Evolutionary conservation across 2,329 filamentous ascomycete species (phyloP).

Genomic region (Knufia fluminis): DNA sequence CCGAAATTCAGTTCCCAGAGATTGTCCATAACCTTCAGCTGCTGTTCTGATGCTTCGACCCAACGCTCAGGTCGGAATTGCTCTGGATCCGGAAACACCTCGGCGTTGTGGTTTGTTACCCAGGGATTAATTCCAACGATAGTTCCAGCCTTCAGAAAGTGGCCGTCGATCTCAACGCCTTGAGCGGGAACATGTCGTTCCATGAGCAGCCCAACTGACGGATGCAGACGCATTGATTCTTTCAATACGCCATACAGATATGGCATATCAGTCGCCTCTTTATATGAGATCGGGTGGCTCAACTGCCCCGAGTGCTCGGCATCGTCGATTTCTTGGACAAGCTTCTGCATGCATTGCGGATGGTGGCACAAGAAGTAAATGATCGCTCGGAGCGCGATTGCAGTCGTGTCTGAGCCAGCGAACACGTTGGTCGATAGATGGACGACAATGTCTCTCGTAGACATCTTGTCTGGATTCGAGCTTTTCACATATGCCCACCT

Average conservation of each 20-base stretch:
- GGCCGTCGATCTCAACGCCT: constrained; percentile 13
- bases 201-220: constrained; percentile 22
- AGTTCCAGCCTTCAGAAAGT: constrained; percentile 16
- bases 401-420: constrained; percentile 18
- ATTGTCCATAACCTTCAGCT: constrained; percentile 25
- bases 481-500: constrained; percentile 25
- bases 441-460: constrained; percentile 25
- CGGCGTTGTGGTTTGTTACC: constrained; percentile 34
- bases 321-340: constrained; percentile 16
- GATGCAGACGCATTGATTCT: constrained; percentile 17
- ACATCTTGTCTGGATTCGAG: constrained; percentile 25
- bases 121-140: constrained; percentile 27
- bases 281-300: constrained; percentile 52
- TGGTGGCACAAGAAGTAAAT: constrained; percentile 66
- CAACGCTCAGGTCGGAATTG: constrained; percentile 39
- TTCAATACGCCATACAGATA: not conserved
- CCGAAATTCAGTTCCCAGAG: constrained; percentile 33
- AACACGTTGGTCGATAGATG: constrained; percentile 26
- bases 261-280: constrained; percentile 31
- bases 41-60: constrained; percentile 28
- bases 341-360: constrained; percentile 28
- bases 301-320: constrained; percentile 13
- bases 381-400: constrained; percentile 36
- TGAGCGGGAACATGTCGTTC: constrained; percentile 23
- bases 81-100: constrained; percentile 35